Evolutionary conservation across 1,284 basidiomycete species (phyloP), one percentile per base, ranked within the genome.

Genomic region (Cystobasidium slooffiae): DNA sequence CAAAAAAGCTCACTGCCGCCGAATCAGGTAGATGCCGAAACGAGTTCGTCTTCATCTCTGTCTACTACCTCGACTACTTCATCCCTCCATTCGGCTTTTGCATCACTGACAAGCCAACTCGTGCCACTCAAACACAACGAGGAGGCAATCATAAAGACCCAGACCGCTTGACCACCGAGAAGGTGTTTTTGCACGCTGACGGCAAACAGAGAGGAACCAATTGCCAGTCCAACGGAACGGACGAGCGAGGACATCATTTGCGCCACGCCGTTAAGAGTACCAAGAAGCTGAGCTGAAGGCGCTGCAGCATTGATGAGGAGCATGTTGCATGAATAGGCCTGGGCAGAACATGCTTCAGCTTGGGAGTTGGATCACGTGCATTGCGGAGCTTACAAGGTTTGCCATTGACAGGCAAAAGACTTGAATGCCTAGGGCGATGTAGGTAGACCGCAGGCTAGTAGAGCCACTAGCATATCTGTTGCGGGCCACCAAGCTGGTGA

Each of bases 291-390:
- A 10, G 74, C 76, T 1, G 75, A 77, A 2, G 82, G 81, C 1
- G 81, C 78, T 1, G 78, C 68, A n/a, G 76, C 75, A 22, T 78
- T 82, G 44, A 82, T 77, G 7, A 80, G 75, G 41, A 82, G 77
- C 81, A 82, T 82, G 64, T 80, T 80, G 74, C 75, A 76, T 10
- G 76, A 78, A 55, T 77, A 77, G 12, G 66, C 46, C 74, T 66
- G 37, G 46, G 58, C 31, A 55, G 46, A 20, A 68, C 14, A 39
- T 55, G 31, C 24, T 63, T 49, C 22, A 68, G 63, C 16, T 24
- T 18, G 16, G 63, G 66, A 56, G 39, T 9, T 8, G n/a, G 16
- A 39, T 10, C 12, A 16, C 18, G 7, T 16, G 12, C 3, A 43
- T 52, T 39, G 59, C 39, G 39, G 22, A 56, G 44, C 53, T 49